Percentiles rank a stretch among this genome's conserved stretches.
These are phyloP conservation scores for Croton laevigatus DNA, from an alignment of 441 rosid genomes.

Conservation along the genomic window DNA sequence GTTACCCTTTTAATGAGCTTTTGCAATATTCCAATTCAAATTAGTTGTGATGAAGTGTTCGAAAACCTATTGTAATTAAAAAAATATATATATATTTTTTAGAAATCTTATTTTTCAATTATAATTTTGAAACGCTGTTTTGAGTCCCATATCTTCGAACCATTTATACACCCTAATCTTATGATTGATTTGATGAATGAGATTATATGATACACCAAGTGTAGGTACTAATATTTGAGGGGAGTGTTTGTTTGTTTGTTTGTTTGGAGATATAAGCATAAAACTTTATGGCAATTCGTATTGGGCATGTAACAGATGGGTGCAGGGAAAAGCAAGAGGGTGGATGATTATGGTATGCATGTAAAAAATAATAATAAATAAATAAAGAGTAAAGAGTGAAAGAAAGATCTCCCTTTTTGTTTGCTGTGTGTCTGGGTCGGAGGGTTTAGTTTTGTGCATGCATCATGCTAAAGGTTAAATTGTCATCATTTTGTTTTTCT, in stretches of 20 bases:
- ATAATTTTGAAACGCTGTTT: too few relatives aligned
- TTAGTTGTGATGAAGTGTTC: too few relatives aligned
- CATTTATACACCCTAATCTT: too few relatives aligned
- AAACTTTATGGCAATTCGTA: slow-evolving; percentile 18
- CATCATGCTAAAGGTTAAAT: neutral
- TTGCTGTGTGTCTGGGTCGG: slow-evolving; percentile 7
- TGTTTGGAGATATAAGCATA: too few relatives aligned
- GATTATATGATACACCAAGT: too few relatives aligned
- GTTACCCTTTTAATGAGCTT: too few relatives aligned
- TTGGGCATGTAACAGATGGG: slow-evolving; percentile 11
- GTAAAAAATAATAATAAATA: neutral
- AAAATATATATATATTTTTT: too few relatives aligned
- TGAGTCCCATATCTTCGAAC: too few relatives aligned
- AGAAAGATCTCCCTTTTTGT: neutral
- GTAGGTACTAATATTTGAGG: neutral
- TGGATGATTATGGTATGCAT: slow-evolving; percentile 12
- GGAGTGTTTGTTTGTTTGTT: neutral
- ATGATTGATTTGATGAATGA: too few relatives aligned
- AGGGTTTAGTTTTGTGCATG: neutral
- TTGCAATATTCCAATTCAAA: too few relatives aligned
- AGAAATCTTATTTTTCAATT: too few relatives aligned
- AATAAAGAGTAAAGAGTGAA: neutral
- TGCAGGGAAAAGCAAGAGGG: slow-evolving; percentile 1
- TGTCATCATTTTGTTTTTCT: neutral
- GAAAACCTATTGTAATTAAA: too few relatives aligned